Conservation (phyloP, 2,329 filamentous ascomycete genomes). For the Aspergillus pseudoglaucus region DNA sequence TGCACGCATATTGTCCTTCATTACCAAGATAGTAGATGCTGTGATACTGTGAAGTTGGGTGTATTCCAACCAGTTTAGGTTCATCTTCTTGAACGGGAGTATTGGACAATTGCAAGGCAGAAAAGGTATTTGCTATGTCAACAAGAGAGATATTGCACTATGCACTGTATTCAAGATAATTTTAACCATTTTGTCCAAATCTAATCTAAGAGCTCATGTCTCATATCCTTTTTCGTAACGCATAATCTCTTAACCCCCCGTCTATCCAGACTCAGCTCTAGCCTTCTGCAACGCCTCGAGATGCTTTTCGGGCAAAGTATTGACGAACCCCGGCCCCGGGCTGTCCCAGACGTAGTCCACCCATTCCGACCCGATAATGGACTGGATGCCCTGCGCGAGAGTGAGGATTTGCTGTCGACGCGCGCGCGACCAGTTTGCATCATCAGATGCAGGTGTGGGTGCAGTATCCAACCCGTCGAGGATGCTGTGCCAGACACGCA, state of each 20-base stretch:
- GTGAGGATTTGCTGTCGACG: constrained; percentile 29
- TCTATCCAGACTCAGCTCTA: not conserved
- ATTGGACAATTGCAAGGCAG: no score
- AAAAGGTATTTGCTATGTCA: no score
- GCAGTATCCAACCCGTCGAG: constrained; percentile 42
- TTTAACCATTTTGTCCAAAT: no score
- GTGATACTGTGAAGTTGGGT: no score
- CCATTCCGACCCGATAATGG: constrained; percentile 36
- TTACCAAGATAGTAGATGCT: no score
- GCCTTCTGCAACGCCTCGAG: constrained; percentile 10
- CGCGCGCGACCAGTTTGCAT: constrained; percentile 33
- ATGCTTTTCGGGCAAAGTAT: constrained; percentile 25
- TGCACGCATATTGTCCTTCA: no score
- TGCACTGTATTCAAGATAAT: no score
- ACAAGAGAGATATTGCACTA: no score
- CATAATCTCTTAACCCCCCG: not conserved
- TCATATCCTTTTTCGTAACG: not conserved
- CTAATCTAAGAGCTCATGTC: not conserved
- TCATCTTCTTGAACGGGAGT: no score
- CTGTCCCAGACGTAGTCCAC: constrained; percentile 42
- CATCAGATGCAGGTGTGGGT: constrained; percentile 19
- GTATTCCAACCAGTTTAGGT: no score
- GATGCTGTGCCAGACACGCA: constrained; percentile 51
- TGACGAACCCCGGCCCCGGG: constrained; percentile 37
- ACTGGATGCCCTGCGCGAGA: constrained; percentile 32